Evolutionary conservation across 2,329 filamentous ascomycete species (phyloP).

Genomic region (Aplosporella prunicola): DNA sequence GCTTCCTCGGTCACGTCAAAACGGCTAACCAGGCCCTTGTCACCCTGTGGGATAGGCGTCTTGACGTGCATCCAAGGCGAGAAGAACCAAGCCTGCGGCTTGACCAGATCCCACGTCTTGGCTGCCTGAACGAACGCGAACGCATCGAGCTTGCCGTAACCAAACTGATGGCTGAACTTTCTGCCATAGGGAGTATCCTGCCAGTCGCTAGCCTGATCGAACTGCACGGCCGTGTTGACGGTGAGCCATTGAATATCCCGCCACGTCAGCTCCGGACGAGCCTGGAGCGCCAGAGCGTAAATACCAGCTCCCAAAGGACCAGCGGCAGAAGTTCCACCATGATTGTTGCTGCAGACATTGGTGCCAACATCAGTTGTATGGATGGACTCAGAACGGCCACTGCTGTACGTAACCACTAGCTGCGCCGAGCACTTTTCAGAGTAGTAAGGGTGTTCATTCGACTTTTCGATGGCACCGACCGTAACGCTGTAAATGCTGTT

Average conservation of each 20-base stretch:
- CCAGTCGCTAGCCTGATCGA: conserved; percentile 73
- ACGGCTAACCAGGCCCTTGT: conserved; percentile 65
- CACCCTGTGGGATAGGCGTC: conserved; percentile 73
- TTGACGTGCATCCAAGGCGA: conserved; percentile 92
- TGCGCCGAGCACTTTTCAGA: conserved; percentile 94
- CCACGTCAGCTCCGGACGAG: conserved; percentile 82
- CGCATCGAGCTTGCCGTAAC: conserved; percentile 90
- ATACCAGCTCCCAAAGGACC: conserved; percentile 88
- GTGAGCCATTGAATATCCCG: conserved; percentile 89
- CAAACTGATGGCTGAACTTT: conserved; percentile 88
- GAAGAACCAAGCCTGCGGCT: conserved; percentile 90
- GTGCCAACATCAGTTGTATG: conserved; percentile 91
- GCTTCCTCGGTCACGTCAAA: conserved; percentile 76
- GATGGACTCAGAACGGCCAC: conserved; percentile 78
- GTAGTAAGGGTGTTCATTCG: conserved; percentile 86
- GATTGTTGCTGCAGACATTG: conserved; percentile 67
- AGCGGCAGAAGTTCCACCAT: conserved; percentile 92
- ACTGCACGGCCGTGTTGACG: conserved; percentile 70
- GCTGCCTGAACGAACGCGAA: conserved; percentile 77
- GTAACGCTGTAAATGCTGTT: conserved; percentile 99
- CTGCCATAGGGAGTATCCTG: conserved; percentile 71
- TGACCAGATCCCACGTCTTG: conserved; percentile 77
- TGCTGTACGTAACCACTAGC: conserved; percentile 93
- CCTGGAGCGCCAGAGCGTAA: conserved; percentile 76
- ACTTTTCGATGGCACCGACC: conserved; percentile 82